A percentile compares a stretch with the other conserved stretches of the same genome.
These are phyloP conservation scores for Suillus variegatus DNA, from an alignment of 768 basidiomycete genomes.

Conservation along the genomic window DNA sequence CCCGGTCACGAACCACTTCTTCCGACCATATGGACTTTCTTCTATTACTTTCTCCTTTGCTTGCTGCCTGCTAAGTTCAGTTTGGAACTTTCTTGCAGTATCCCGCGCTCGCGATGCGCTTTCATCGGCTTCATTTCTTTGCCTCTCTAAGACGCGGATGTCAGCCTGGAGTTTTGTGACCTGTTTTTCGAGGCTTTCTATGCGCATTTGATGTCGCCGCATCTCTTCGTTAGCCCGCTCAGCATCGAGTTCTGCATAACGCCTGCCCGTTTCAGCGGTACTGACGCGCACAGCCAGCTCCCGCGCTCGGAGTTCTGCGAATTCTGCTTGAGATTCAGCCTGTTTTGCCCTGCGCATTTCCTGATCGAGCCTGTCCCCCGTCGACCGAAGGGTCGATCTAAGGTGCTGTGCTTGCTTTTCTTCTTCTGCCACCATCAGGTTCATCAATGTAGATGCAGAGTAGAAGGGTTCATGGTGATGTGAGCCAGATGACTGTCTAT, in stretches of 20 bases:
- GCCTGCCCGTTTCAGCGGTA: conserved; percentile 43
- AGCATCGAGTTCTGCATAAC: conserved; percentile 39
- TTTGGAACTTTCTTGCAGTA: conserved; percentile 43
- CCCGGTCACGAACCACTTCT: conserved; percentile 47
- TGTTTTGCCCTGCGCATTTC: conserved; percentile 58
- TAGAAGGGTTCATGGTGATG: conserved; percentile 38
- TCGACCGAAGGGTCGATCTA: conserved; percentile 50
- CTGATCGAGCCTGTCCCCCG: conserved; percentile 55
- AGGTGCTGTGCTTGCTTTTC: conserved; percentile 58
- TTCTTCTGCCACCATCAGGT: conserved; percentile 51
- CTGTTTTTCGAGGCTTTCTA: conserved; percentile 49
- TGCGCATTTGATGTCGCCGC: conserved; percentile 46
- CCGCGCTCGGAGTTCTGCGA: conserved; percentile 49
- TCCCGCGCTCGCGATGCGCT: conserved; percentile 45
- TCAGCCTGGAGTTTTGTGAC: conserved; percentile 35
- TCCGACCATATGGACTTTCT: conserved; percentile 42
- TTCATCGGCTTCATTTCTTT: conserved; percentile 44
- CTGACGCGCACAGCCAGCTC: conserved; percentile 41
- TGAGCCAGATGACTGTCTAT: conserved; percentile 36
- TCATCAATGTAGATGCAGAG: conserved; percentile 38
- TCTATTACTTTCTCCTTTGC: conserved; percentile 43
- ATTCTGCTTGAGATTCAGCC: conserved; percentile 50
- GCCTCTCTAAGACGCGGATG: conserved; percentile 35
- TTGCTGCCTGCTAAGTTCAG: conserved; percentile 45
- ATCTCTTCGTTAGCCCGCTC: conserved; percentile 47